A percentile compares a stretch with the other conserved stretches of the same genome.
These are phyloP conservation scores for Rhodotorula toruloides DNA, from an alignment of 768 basidiomycete genomes.

Conservation along the genomic window DNA sequence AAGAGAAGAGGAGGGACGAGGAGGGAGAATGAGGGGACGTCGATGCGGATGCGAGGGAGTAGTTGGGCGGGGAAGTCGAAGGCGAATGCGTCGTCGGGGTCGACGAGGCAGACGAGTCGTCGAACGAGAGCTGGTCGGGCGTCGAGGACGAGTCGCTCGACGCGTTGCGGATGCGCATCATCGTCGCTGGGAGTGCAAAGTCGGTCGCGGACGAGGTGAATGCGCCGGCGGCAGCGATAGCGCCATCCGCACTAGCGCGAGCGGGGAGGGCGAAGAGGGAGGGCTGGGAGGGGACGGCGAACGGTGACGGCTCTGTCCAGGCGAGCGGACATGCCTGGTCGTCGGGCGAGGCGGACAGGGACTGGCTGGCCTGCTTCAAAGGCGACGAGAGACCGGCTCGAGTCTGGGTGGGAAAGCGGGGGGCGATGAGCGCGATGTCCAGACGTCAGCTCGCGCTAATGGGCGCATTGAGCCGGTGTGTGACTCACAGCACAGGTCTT, in stretches of 20 bases:
- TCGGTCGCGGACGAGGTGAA: constrained; percentile 11
- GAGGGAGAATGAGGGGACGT: constrained; percentile 5
- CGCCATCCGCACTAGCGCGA: background rate
- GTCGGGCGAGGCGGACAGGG: background rate
- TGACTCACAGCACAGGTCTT: background rate
- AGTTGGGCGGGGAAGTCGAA: background rate
- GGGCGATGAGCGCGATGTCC: background rate
- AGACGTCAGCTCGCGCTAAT: too few species aligned
- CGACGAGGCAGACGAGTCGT: constrained; percentile 13
- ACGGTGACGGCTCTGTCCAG: constrained; percentile 1
- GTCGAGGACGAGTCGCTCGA: constrained; percentile 11
- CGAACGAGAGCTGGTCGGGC: constrained; percentile 7
- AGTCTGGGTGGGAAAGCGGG: too few species aligned
- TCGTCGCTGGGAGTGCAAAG: too few species aligned
- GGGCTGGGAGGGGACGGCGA: background rate
- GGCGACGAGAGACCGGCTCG: too few species aligned
- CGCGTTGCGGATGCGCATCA: background rate
- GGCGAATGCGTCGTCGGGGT: background rate
- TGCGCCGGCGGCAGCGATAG: constrained; percentile 6
- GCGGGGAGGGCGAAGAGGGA: background rate
- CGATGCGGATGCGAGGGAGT: constrained; percentile 6
- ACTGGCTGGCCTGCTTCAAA: constrained; percentile 5
- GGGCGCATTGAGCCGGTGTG: background rate
- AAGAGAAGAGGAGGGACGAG: background rate
- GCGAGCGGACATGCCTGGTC: background rate